phyloP scores from a whole-genome alignment of 2,329 filamentous ascomycete species.

The Curvularia sp. region DNA sequence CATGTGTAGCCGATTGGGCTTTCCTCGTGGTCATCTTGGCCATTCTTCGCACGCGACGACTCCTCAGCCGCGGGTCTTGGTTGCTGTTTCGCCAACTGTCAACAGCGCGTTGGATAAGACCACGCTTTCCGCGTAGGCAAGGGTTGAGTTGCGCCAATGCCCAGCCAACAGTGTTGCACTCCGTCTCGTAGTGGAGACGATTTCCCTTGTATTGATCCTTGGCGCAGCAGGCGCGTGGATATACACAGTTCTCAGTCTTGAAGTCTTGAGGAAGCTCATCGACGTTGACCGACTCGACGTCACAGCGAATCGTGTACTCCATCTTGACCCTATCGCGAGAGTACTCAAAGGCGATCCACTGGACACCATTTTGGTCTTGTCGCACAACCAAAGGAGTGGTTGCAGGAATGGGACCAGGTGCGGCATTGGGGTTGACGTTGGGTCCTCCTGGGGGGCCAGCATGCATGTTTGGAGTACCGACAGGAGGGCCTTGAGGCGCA shows the following conservation, averaged over 20 bases:
- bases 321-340: slow-evolving; percentile 97
- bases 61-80: slow-evolving; percentile 89
- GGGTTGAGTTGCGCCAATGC: slow-evolving; percentile 92
- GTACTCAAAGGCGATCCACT: slow-evolving; percentile 99
- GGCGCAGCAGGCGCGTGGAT: slow-evolving; percentile 89
- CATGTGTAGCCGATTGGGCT: slow-evolving; percentile 66
- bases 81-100: slow-evolving; percentile 99
- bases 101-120: slow-evolving; percentile 93
- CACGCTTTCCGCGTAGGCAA: slow-evolving; percentile 88
- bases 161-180: slow-evolving; percentile 99
- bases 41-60: slow-evolving; percentile 90
- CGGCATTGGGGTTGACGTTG: slow-evolving; percentile 84
- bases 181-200: slow-evolving; percentile 92
- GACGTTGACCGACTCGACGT: slow-evolving; percentile 94
- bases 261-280: slow-evolving; percentile 86
- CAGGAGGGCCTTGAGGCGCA: slow-evolving; percentile 51
- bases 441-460: slow-evolving; percentile 46
- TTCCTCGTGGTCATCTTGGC: slow-evolving; percentile 94
- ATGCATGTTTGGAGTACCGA: slow-evolving; percentile 53
- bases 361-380: slow-evolving; percentile 94
- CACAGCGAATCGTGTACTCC: slow-evolving; percentile 98
- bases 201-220: slow-evolving; percentile 98
- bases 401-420: slow-evolving; percentile 93
- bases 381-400: slow-evolving; percentile 93
- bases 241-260: slow-evolving; percentile 98